These are phyloP conservation scores for Lepidium aucheri DNA, from an alignment of 345 rosid genomes.

Conservation along the genomic window DNA sequence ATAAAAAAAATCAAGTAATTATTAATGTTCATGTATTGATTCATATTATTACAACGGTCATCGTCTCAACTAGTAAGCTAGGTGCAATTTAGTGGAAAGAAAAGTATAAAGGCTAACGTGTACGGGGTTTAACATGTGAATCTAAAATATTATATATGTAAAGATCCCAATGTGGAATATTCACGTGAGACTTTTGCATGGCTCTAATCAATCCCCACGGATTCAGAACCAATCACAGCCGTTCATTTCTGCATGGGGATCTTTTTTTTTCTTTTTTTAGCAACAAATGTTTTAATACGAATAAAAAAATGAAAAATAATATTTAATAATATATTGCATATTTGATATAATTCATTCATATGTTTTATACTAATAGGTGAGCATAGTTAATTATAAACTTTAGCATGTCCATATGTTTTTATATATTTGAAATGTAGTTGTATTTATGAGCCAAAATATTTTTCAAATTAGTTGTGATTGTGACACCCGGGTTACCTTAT, in stretches of 20 bases:
- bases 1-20: too few relatives aligned
- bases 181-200: slow-evolving; percentile 34
- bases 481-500: background rate
- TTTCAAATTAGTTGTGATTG: background rate
- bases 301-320: too few relatives aligned
- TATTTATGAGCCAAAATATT: background rate
- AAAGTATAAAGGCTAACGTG: background rate
- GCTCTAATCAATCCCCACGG: slow-evolving; percentile 6
- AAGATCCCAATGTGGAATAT: slow-evolving; percentile 34
- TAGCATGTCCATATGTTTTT: background rate
- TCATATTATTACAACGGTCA: slow-evolving; percentile 6
- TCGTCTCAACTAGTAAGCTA: background rate
- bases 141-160: background rate
- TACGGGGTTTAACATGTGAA: slow-evolving; percentile 7
- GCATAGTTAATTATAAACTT: background rate
- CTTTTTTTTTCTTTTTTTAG: background rate
- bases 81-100: slow-evolving; percentile 4
- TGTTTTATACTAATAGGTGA: too few relatives aligned
- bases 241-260: slow-evolving; percentile 16
- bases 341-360: too few relatives aligned
- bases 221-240: slow-evolving; percentile 22
- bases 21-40: background rate
- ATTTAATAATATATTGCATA: too few relatives aligned
- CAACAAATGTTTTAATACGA: background rate
- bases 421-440: background rate